Evolutionary conservation across 2,329 filamentous ascomycete genomes (phyloP).

Genomic region (Penicillium sp.): DNA sequence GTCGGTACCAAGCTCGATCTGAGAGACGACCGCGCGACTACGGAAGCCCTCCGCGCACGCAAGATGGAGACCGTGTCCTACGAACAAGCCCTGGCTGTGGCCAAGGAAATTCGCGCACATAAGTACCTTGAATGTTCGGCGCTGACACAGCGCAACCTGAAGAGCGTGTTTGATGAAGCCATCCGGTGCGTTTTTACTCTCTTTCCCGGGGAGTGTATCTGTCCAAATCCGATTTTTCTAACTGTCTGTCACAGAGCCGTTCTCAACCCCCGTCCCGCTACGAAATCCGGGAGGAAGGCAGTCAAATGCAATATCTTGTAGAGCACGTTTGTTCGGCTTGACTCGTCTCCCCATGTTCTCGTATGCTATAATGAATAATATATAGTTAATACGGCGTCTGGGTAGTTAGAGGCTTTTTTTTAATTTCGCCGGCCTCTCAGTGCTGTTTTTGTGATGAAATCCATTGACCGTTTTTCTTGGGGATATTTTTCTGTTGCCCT

Average conservation of each 20-base stretch:
- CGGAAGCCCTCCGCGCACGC: conserved; percentile 80
- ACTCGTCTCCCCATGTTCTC: conserved; percentile 21
- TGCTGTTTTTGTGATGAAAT: conserved; percentile 27
- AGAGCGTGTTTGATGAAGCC: conserved; percentile 98
- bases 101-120: conserved; percentile 91
- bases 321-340: conserved; percentile 21
- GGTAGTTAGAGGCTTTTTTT: conserved; percentile 28
- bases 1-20: conserved; percentile 97
- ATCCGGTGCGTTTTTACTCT: conserved; percentile 69
- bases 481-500: conserved; percentile 7
- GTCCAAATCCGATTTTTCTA: background rate
- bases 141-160: conserved; percentile 91
- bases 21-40: conserved; percentile 79
- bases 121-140: conserved; percentile 99
- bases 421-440: conserved; percentile 16
- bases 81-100: conserved; percentile 82
- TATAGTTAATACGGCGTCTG: conserved; percentile 42
- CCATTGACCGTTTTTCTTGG: conserved; percentile 27
- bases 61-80: conserved; percentile 97
- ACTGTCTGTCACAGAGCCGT: conserved; percentile 40
- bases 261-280: conserved; percentile 48
- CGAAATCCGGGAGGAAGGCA: conserved; percentile 43
- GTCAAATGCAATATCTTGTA: conserved; percentile 48
- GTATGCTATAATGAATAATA: conserved; percentile 38
- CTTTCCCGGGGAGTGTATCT: background rate